These are phyloP conservation scores for Acanthamoeba royreba DNA, from an alignment of 208 protist genomes.

Conservation along the genomic window DNA sequence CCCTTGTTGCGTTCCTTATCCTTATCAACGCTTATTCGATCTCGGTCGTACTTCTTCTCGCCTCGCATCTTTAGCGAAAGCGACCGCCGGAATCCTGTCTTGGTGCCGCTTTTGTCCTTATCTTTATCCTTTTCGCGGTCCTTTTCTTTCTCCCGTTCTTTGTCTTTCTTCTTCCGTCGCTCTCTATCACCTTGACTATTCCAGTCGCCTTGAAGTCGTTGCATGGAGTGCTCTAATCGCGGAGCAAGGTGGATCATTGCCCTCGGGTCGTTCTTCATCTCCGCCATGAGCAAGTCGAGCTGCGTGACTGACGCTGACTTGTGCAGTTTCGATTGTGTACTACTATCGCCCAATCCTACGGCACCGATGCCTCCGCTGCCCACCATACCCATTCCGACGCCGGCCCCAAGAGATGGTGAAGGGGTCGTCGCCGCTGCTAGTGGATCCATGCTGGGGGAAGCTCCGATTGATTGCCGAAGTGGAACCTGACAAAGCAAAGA, in stretches of 20 bases:
- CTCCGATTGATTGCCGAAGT: not conserved
- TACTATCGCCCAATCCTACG: not conserved
- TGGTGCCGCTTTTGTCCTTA: not conserved
- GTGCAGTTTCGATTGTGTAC: not conserved
- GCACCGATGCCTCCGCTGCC: not conserved
- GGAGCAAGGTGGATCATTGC: conserved; percentile 28
- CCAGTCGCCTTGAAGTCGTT: not conserved
- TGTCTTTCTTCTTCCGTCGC: not conserved
- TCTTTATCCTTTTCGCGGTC: not conserved
- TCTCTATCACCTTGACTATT: not conserved
- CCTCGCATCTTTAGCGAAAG: conserved; percentile 35
- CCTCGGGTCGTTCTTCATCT: conserved; percentile 38
- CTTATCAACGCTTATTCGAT: not conserved
- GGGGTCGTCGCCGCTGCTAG: not conserved
- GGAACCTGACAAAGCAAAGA: not conserved
- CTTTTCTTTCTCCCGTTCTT: not conserved
- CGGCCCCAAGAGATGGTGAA: not conserved
- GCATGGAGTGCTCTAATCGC: conserved; percentile 20
- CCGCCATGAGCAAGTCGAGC: conserved; percentile 45
- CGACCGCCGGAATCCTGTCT: conserved; percentile 13
- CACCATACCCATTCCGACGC: not conserved
- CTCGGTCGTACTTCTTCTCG: conserved; percentile 36
- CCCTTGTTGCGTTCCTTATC: not conserved
- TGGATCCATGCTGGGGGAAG: not conserved
- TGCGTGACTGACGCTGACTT: conserved; percentile 31